Evolutionary conservation across 495 filamentous ascomycete species (phyloP).

Genomic region (Darksidea phi): DNA sequence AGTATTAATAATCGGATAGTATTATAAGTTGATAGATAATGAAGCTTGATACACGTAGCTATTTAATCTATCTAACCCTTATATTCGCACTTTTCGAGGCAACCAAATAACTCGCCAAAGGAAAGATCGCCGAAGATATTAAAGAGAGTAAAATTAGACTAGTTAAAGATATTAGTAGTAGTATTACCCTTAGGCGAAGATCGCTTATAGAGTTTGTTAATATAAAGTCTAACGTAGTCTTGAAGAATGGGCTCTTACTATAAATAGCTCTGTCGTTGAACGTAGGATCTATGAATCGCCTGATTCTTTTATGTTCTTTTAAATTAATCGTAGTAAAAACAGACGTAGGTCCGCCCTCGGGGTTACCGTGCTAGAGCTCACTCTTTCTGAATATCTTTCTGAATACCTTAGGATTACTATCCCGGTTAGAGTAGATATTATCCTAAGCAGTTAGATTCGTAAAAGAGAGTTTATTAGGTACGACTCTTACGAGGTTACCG

Average conservation of each 20-base stretch:
- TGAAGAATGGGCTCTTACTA: conserved; percentile 38
- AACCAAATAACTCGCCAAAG: conserved; percentile 42
- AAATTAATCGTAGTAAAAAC: conserved; percentile 33
- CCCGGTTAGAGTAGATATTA: conserved; percentile 37
- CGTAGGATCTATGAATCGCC: conserved; percentile 32
- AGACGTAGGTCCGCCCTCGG: conserved; percentile 27
- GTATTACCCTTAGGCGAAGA: conserved; percentile 11
- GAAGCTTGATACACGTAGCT: conserved; percentile 8
- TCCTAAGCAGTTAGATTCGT: conserved; percentile 36
- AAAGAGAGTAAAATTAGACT: conserved; percentile 40
- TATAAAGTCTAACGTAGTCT: conserved; percentile 32
- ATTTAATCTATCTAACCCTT: conserved; percentile 11
- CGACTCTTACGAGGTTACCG: conserved; percentile 32
- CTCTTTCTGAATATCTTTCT: no score
- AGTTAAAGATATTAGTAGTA: conserved; percentile 35
- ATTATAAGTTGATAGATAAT: conserved; percentile 14
- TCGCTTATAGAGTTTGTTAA: conserved; percentile 25
- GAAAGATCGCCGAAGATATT: conserved; percentile 41
- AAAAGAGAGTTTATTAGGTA: conserved; percentile 41
- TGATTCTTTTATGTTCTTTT: conserved; percentile 34
- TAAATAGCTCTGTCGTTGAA: conserved; percentile 39
- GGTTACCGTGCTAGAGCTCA: conserved; percentile 31
- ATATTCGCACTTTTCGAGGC: conserved; percentile 28
- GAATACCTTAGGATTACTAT: conserved; percentile 25
- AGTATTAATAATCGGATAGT: conserved; percentile 13